phyloP scores from a whole-genome alignment of 2,329 filamentous ascomycete species.

The Pseudogymnoascus sp. region DNA sequence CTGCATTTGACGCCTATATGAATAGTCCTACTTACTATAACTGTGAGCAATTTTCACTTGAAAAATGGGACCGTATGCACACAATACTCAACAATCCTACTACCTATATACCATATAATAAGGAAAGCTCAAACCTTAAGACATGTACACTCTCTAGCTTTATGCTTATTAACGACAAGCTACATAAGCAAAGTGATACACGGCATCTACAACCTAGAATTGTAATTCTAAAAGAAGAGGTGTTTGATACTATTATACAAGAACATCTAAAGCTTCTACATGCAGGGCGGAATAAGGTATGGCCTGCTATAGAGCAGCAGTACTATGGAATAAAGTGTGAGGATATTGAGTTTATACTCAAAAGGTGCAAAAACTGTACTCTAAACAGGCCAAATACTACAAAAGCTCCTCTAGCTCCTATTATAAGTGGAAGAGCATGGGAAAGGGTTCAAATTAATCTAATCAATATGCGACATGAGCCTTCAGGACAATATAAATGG shows the following conservation, averaged over 20 bases:
- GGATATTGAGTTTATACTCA: too few species aligned
- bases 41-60: constrained; percentile 30
- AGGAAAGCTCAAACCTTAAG: not conserved
- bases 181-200: not conserved
- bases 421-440: not conserved
- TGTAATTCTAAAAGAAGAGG: not conserved
- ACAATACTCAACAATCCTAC: not conserved
- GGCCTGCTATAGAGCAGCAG: not conserved
- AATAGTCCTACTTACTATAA: constrained; percentile 11
- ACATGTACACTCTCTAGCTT: not conserved
- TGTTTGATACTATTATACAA: not conserved
- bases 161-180: not conserved
- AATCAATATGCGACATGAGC: constrained; percentile 16
- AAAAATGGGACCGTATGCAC: not conserved
- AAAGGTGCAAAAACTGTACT: too few species aligned
- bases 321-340: too few species aligned
- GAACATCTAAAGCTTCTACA: not conserved
- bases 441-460: constrained; percentile 17
- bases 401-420: not conserved
- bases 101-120: not conserved
- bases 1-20: constrained; percentile 1
- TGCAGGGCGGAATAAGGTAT: not conserved
- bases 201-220: not conserved
- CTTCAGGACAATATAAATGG: constrained; percentile 15
- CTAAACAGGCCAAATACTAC: too few species aligned